Percentiles rank a stretch among this genome's conserved stretches.
phyloP scores from a whole-genome alignment of 345 rosid species.

The Arabis alpina region DNA sequence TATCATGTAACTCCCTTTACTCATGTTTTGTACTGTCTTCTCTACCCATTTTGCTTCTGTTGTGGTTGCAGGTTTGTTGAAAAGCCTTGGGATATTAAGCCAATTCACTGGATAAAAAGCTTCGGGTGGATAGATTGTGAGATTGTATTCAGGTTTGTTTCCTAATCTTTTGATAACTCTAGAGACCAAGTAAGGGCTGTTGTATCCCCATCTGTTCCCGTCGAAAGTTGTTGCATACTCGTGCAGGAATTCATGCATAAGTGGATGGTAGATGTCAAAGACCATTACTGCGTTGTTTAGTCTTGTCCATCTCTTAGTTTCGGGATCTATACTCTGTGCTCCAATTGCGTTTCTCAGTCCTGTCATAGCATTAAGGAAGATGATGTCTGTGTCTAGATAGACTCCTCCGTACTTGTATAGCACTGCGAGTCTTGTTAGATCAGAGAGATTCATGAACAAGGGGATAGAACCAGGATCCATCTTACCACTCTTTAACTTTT shows the following conservation, averaged over 20 bases:
- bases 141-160: conserved; percentile 46
- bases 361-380: conserved; percentile 53
- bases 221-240: conserved; percentile 70
- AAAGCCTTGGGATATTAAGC: conserved; percentile 56
- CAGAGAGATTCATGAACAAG: conserved; percentile 60
- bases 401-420: conserved; percentile 76
- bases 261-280: conserved; percentile 64
- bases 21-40: conserved; percentile 40
- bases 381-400: conserved; percentile 78
- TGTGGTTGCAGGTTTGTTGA: conserved; percentile 55
- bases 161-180: conserved; percentile 57
- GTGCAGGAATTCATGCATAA: conserved; percentile 57
- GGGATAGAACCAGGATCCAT: conserved; percentile 74
- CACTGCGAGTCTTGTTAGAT: conserved; percentile 67
- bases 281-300: conserved; percentile 73
- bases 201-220: conserved; percentile 78
- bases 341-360: conserved; percentile 67
- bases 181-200: conserved; percentile 71
- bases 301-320: conserved; percentile 60
- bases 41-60: conserved; percentile 50
- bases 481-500: conserved; percentile 54
- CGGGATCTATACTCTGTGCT: conserved; percentile 58
- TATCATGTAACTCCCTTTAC: conserved; percentile 44
- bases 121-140: conserved; percentile 52
- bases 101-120: conserved; percentile 75